Percentiles rank a stretch among this genome's conserved stretches.
Evolutionary conservation across 116 monocot genomes (phyloP).

Genomic region (Trichopus zeylanicus): DNA sequence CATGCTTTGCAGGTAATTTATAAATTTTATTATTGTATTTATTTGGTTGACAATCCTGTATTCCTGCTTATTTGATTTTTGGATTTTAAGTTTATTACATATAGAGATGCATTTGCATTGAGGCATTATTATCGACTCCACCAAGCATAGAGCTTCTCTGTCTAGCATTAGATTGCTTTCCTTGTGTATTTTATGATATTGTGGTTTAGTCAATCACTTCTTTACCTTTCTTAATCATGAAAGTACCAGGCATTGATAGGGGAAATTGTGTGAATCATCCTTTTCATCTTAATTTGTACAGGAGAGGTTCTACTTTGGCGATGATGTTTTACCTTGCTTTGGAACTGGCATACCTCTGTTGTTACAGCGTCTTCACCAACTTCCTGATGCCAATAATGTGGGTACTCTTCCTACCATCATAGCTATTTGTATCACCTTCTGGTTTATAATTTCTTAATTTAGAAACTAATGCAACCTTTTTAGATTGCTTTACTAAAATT

Average conservation of each 20-base stretch:
- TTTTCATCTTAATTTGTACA: slow-evolving; percentile 18
- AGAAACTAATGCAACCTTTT: not conserved
- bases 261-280: too few relatives aligned
- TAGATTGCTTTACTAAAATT: too few relatives aligned
- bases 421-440: not conserved
- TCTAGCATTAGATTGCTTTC: too few relatives aligned
- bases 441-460: not conserved
- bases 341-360: slow-evolving; percentile 90
- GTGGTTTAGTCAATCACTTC: too few relatives aligned
- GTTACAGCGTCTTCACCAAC: slow-evolving; percentile 66
- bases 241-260: too few relatives aligned
- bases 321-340: slow-evolving; percentile 93
- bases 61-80: too few relatives aligned
- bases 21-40: not conserved
- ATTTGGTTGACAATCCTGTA: not conserved
- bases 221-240: too few relatives aligned
- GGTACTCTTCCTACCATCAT: not conserved
- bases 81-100: not conserved
- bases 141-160: too few relatives aligned
- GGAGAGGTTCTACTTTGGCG: slow-evolving; percentile 98
- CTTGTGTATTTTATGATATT: too few relatives aligned
- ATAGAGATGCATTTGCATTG: too few relatives aligned
- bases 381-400: slow-evolving; percentile 86
- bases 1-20: slow-evolving; percentile 84
- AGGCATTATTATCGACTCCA: too few relatives aligned